phyloP scores from a whole-genome alignment of 2,329 filamentous ascomycete genomes.

The Thyridium curvatum region DNA sequence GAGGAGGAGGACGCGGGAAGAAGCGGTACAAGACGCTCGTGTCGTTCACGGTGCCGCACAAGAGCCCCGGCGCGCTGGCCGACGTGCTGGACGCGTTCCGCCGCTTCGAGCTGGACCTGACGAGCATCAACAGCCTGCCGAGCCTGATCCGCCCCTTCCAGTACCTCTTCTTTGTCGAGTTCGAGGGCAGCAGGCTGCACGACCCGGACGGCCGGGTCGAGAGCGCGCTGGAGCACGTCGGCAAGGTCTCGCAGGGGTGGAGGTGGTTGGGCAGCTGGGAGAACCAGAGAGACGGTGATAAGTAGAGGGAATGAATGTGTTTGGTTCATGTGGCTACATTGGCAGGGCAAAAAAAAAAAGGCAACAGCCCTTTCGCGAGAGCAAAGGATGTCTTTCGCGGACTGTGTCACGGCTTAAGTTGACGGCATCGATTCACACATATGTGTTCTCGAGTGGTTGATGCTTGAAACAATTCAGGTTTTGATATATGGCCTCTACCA shows the following conservation, averaged over 20 bases:
- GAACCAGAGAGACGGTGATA: no score
- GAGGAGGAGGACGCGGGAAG: background rate
- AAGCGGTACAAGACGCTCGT: constrained; percentile 64
- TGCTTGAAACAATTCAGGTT: no score
- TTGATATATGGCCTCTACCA: no score
- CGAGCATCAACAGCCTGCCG: constrained; percentile 83
- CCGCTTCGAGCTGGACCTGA: constrained; percentile 68
- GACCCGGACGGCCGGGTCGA: constrained; percentile 54
- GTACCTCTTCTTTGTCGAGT: constrained; percentile 94
- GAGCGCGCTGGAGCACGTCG: constrained; percentile 52
- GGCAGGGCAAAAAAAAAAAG: no score
- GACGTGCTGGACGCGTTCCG: constrained; percentile 76
- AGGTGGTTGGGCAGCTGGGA: constrained; percentile 68
- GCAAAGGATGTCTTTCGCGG: no score
- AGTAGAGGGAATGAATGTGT: constrained; percentile 3
- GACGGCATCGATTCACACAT: no score
- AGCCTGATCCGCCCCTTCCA: constrained; percentile 72
- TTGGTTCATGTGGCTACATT: no score
- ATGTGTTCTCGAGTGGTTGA: no score
- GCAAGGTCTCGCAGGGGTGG: constrained; percentile 51
- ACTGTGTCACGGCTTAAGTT: no score
- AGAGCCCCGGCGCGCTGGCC: constrained; percentile 73
- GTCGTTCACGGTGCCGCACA: constrained; percentile 76
- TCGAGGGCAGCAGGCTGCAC: constrained; percentile 54
- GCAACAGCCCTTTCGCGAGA: no score